Base-by-base conservation (phyloP, 2,329 filamentous ascomycete genomes). In the Aciculosporium take region DNA sequence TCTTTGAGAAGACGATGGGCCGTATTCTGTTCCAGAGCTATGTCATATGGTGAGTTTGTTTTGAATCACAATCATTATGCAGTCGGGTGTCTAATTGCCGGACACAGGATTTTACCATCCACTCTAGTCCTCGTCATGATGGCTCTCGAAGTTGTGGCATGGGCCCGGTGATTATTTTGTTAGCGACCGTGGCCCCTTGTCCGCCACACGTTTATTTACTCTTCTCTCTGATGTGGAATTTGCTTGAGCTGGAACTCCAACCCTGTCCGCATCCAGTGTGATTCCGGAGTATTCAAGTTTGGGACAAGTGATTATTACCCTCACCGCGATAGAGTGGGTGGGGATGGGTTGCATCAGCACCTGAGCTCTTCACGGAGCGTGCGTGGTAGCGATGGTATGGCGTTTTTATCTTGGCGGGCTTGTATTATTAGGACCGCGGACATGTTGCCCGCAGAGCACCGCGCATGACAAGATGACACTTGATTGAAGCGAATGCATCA, bases 1-100 rank as follows among this genome's bases (percentile, higher is more conserved):
- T 98, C 8, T 98, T 86, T 60, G 89, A 96, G 68, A 78, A 81
- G 15, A 86, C 91, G 37, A 96, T 98, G 88, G 84, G 84, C 47
- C 84, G 78, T 59, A 72, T 98, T 43, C 65, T 96, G 39, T 94
- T 96, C 68, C 89, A 95, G 67, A 95, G 89, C 64, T 65, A 65
- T 47, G 62, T 98, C 45, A 80, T 95, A 48, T 94, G 87, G 85
- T 85, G 67, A 64, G 79, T 69, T n/a, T n/a, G n/a, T n/a, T n/a
- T n/a, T n/a, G n/a, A n/a, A n/a, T n/a, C n/a, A n/a, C n/a, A n/a
- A n/a, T n/a, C n/a, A n/a, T n/a, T n/a, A n/a, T n/a, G n/a, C n/a
- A n/a, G n/a, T n/a, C n/a, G n/a, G n/a, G n/a, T 20, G 40, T 45
- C 57, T 63, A 56, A 62, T 48, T 39, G 31, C 41, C 48, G 0